A percentile compares a stretch with the other conserved stretches of the same genome.
phyloP scores from a whole-genome alignment of 352 stramenopile genomes.

The Globisporangium emineosum region DNA sequence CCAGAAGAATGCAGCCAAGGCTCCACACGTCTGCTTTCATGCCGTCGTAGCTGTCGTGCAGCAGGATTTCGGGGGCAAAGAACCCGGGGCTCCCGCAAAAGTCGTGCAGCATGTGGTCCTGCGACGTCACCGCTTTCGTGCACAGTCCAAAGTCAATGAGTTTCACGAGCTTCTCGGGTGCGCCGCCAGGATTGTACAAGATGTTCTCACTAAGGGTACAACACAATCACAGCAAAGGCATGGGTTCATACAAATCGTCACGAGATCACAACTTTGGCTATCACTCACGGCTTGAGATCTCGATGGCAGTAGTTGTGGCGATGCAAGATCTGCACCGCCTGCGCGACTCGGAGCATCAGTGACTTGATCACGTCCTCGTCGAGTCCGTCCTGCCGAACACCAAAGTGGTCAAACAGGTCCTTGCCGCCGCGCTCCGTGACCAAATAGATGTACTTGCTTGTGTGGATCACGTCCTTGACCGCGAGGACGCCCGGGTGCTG shows the following conservation, averaged over 20 bases:
- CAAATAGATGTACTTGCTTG: constrained; percentile 72
- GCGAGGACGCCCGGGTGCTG: constrained; percentile 64
- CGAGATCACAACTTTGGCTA: too few species aligned
- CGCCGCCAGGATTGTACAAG: constrained; percentile 37
- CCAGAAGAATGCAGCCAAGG: constrained; percentile 81
- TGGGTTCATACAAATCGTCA: neutral
- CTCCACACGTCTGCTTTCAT: constrained; percentile 84
- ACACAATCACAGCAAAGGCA: neutral
- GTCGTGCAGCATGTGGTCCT: constrained; percentile 46
- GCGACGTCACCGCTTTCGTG: constrained; percentile 34
- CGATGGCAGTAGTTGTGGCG: constrained; percentile 70
- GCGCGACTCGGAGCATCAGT: constrained; percentile 42
- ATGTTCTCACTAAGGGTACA: constrained; percentile 57
- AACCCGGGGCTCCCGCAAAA: constrained; percentile 85
- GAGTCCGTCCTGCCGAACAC: constrained; percentile 39
- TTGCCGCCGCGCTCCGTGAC: constrained; percentile 78
- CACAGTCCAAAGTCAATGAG: constrained; percentile 84
- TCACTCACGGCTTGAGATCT: constrained; percentile 69
- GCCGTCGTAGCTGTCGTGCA: constrained; percentile 62
- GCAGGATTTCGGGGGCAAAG: constrained; percentile 81
- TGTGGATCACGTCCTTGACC: constrained; percentile 79
- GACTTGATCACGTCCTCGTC: constrained; percentile 38
- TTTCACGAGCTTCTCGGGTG: constrained; percentile 42
- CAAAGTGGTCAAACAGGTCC: constrained; percentile 86
- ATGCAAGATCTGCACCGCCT: constrained; percentile 58